These are phyloP conservation scores for Carex parvula DNA, from an alignment of 176 grass and related monocot genomes.

Conservation along the genomic window DNA sequence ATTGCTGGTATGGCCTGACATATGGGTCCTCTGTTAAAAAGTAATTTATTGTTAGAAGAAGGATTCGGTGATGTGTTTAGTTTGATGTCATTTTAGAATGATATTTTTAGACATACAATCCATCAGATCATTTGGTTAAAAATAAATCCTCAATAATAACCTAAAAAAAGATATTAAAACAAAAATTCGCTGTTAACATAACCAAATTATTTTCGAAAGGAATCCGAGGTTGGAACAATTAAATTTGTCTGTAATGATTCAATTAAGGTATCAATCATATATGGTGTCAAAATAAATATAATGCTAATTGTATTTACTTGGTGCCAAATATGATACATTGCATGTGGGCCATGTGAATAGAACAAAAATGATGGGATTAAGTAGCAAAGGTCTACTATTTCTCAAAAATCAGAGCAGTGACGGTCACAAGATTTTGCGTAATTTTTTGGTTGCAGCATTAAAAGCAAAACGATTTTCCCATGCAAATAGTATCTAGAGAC, in stretches of 20 bases:
- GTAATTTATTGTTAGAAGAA: not conserved
- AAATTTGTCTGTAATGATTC: not conserved
- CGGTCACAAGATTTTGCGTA: not conserved
- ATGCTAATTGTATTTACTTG: not conserved
- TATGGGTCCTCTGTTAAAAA: constrained; percentile 60
- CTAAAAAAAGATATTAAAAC: not conserved
- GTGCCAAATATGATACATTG: not conserved
- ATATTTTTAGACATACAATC: not conserved
- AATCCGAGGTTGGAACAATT: not conserved
- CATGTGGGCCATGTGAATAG: not conserved
- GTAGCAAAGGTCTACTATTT: not conserved
- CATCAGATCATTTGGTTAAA: not conserved
- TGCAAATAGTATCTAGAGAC: not conserved
- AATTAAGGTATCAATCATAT: not conserved
- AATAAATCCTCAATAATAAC: not conserved
- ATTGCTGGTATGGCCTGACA: constrained; percentile 58
- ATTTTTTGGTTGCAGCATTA: not conserved
- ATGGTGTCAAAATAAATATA: not conserved
- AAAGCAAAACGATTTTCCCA: not conserved
- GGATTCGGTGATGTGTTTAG: not conserved
- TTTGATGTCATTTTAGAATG: not conserved
- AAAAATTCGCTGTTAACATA: not conserved
- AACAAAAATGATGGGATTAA: not conserved
- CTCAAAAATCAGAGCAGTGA: not conserved
- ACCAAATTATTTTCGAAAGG: not conserved